A percentile compares a stretch with the other conserved stretches of the same genome.
Conservation (phyloP, 352 stramenopile genomes). For the Globisporangium ultimum region DNA sequence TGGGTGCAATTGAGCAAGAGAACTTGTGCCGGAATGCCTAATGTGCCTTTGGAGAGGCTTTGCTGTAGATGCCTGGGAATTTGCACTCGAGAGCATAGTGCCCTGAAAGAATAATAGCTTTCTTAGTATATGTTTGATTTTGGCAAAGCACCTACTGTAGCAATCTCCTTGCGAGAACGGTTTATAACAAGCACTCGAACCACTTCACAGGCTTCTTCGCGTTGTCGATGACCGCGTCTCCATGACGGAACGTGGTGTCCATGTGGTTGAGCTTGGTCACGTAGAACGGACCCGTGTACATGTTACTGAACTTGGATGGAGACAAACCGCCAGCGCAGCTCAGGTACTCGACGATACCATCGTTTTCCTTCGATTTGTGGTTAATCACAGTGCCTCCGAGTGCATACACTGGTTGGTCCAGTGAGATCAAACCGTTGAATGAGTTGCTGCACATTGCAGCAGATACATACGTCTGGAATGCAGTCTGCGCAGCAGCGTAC, state of each 20-base stretch:
- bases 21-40: no score
- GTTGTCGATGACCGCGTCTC: conserved; percentile 42
- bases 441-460: conserved; percentile 25
- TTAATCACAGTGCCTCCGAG: conserved; percentile 13
- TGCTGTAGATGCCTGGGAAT: no score
- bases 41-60: no score
- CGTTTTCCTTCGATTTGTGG: conserved; percentile 18
- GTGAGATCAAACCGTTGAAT: conserved; percentile 33
- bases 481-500: no score
- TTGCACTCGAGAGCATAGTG: no score
- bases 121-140: no score
- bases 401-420: conserved; percentile 26
- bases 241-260: conserved; percentile 58
- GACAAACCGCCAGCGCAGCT: conserved; percentile 45
- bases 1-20: no score
- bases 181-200: conserved; percentile 67
- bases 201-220: conserved; percentile 63
- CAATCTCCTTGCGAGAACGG: no score
- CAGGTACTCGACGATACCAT: conserved; percentile 46
- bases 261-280: conserved; percentile 58
- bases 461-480: no score
- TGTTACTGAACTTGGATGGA: conserved; percentile 25
- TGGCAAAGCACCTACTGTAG: no score
- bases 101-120: no score
- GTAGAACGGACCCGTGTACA: conserved; percentile 50